Base-by-base conservation (phyloP, 2,329 filamentous ascomycete species). In the Cytospora mali region DNA sequence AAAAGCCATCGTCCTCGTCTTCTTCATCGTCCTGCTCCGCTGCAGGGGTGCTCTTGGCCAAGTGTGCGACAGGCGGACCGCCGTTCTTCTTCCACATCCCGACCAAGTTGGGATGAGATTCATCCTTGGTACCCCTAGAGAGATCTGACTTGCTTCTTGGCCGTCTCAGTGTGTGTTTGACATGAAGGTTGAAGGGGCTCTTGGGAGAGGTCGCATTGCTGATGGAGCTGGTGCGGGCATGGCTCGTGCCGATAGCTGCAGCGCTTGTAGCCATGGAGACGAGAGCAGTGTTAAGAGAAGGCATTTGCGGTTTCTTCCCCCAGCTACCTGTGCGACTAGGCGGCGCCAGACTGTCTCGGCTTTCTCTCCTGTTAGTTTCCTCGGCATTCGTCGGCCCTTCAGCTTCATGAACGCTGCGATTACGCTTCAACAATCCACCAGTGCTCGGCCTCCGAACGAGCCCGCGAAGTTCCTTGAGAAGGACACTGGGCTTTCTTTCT, bases 191-290 rank as follows among this genome's bases (percentile, higher is more conserved):
- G 70, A 82, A 77, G 49, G 78, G 77, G 64, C 76, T 83, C 71
- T 81, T 87, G 1, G 84, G 84, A 31, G 85, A 86, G 10, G 81
- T 79, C 51, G 79, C 53, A 25, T 64, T 81, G 68, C 84, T 84
- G 62, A 90, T 79, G 6, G 88, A 89, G 39, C 84, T 83, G 65
- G 81, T 86, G 35, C 84, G 80, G 42, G 83, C 77, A 68, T 88
- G 85, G 0, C 80, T 77, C 4, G 81, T 79, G 27, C 83, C 84
- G 46, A 88, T 83, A 18, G 83, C 79, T 23, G 84, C 84, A 39
- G 83, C 78, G 51, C 79, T 79, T 35, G 78, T 81, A 4, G 80
- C 82, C 77, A 88, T 84, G 25, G 79, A 81, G 7, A 82, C 75
- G 48, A 88, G 72, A 1, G 84, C 82, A 0, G 83, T 87, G 68